Percentiles rank a stretch among this genome's conserved stretches.
These are phyloP conservation scores for Albugo laibachii DNA, from an alignment of 352 stramenopile genomes.

Conservation along the genomic window DNA sequence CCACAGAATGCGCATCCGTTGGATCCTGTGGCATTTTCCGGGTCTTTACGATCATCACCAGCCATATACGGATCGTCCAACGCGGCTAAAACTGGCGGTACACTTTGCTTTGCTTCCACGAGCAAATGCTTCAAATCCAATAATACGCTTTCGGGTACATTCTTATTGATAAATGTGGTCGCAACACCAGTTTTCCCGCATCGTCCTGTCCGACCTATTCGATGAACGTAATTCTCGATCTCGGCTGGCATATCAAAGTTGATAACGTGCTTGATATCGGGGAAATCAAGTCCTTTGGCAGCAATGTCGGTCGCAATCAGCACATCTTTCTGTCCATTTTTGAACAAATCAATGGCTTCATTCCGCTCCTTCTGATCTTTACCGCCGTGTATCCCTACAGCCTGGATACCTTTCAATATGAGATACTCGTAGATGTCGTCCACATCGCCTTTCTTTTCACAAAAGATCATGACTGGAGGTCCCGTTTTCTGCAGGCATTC, in stretches of 20 bases:
- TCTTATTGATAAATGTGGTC: conserved; percentile 99
- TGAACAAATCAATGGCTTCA: conserved; percentile 91
- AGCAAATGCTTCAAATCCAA: conserved; percentile 98
- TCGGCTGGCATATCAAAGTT: conserved; percentile 99
- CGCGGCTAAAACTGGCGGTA: conserved; percentile 94
- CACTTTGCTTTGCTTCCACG: conserved; percentile 94
- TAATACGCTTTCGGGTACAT: conserved; percentile 85
- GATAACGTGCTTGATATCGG: conserved; percentile 99
- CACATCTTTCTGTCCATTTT: conserved; percentile 89
- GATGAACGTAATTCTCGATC: conserved; percentile 99
- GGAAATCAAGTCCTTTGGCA: conserved; percentile 97
- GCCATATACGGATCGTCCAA: conserved; percentile 93
- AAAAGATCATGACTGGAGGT: conserved; percentile 96
- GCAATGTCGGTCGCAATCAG: conserved; percentile 97
- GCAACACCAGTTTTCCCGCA: conserved; percentile 95
- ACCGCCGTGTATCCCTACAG: conserved; percentile 92
- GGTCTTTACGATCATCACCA: conserved; percentile 7
- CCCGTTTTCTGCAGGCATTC: conserved; percentile 98
- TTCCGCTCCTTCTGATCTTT: conserved; percentile 97
- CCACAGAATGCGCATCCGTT: conserved; percentile 97
- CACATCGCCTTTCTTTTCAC: conserved; percentile 91
- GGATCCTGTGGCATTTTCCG: conserved; percentile 59
- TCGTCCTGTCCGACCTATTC: conserved; percentile 95
- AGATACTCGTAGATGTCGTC: conserved; percentile 99
- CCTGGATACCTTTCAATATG: conserved; percentile 92